Base-by-base conservation (phyloP, 208 protist species). In the Crithidia sp. region DNA sequence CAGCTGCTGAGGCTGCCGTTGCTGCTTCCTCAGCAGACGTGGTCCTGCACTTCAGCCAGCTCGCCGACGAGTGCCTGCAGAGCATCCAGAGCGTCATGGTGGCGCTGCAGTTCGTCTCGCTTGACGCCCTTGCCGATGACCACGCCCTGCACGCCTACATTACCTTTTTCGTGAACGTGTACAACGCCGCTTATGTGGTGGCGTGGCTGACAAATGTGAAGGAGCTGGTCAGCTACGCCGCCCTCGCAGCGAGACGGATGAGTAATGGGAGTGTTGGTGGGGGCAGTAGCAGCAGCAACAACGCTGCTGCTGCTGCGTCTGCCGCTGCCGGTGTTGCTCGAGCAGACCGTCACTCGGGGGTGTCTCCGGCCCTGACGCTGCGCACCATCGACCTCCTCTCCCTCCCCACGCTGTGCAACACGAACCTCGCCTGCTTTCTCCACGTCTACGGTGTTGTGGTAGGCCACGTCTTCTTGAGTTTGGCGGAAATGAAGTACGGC, bases 101-200 rank as follows among this genome's bases (percentile, higher is more conserved):
- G 13, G 67, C 67, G 14, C 66, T 82, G 37, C 67, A 47, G 49
- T 44, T 70, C 39, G 14, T 67, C 44, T 72, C 73, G 9, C 73
- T 78, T 2, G 66, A 66, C 4, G 66, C 47, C 12, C 39, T 78
- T 19, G 52, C 60, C 28, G 57, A 64, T 10, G 73, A 66, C 9
- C 65, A 68, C 2, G 49, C 58, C 8, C 37, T 78, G 73, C 73
- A 78, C 52, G 13, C 41, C 37, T 56, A 72, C 65, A 54, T 78
- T 50, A 59, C 44, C 49, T 90, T 72, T 44, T 64, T 76, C 43
- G 69, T 85, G 6, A 95, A 95, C 61, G 50, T 91, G 2, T 95
- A 84, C 74, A 95, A 95, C 70, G 78, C 79, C 43, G 66, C 89
- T 17, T 95, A 92, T 65, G 82, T 91, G 19, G 86, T 87, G 64